Base-by-base conservation (phyloP, 495 filamentous ascomycete species). In the Poronia punctata region DNA sequence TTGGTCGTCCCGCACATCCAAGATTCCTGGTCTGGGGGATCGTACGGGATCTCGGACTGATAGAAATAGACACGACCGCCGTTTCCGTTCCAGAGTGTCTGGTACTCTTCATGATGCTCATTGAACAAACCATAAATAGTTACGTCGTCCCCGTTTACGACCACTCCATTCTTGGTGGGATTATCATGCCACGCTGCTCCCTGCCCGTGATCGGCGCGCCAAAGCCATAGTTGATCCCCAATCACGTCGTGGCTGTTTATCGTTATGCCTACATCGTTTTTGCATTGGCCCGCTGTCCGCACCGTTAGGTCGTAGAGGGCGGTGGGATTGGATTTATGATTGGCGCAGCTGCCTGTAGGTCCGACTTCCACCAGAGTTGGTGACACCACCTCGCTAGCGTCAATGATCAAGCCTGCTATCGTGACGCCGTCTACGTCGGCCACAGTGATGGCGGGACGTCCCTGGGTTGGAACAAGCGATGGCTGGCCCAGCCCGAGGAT, bases 11-110 rank as follows among this genome's bases (percentile, higher is more conserved):
- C 47, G 28, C 45, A 42, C 52, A 43, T 59, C 56, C 56, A 59
- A 1, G 47, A 53, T 20, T 43, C 31, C 30, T 59, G 56, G 35
- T 51, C 39, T 17, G 56, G 56, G 4, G 56, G 56, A 12, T 56
- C 56, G 28, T 59, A 59, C 4, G 56, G 56, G 19, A 59, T 47
- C 19, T 59, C 56, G 20, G 56, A 59, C 38, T 59, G 56, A 32
- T 59, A 59, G 40, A 59, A 56, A 35, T 59, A 59, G 7, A 59
- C 20, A 3, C 53, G 50, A 17, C 56, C 56, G 24, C 48, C 45
- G 18, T 59, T 49, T n/a, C 56, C 56, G 22, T 48, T 59, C 56
- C 56, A 59, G 32, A 59, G 45, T 7, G 56, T 59, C 26, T 59
- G 56, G 28, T 56, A 48, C 15, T 56, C 53, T 27, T 53, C 43